Conservation (phyloP, 257 asterid species). For the Forsythia viridissima region DNA sequence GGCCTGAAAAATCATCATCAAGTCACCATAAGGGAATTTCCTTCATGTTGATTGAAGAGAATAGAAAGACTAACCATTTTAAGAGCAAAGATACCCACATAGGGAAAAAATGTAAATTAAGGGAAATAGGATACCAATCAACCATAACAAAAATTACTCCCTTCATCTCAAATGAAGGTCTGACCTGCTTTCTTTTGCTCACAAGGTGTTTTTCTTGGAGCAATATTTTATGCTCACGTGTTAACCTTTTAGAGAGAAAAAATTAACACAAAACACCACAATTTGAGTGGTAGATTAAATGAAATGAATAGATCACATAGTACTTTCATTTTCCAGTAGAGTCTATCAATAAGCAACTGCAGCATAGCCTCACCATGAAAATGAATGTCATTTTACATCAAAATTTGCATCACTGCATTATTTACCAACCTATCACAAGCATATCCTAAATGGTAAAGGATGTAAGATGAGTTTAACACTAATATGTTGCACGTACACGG, state of each 20-base stretch:
- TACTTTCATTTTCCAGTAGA: neutral
- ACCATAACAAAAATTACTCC: neutral
- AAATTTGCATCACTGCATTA: neutral
- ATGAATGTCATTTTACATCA: neutral
- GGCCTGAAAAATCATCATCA: slow-evolving; percentile 50
- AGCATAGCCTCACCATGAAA: neutral
- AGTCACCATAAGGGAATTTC: neutral
- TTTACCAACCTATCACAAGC: neutral
- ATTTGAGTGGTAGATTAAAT: neutral
- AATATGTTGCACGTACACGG: neutral
- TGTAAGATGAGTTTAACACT: neutral
- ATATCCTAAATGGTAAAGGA: neutral
- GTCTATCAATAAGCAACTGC: neutral
- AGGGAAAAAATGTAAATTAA: neutral
- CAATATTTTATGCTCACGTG: neutral
- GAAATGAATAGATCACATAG: neutral
- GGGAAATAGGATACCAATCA: neutral
- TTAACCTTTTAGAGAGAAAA: neutral
- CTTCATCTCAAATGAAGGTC: neutral
- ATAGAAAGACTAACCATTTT: neutral
- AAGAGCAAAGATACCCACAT: neutral
- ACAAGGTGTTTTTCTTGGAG: neutral
- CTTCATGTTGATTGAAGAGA: neutral
- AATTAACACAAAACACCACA: neutral
- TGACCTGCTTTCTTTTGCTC: neutral